Evolutionary conservation across 1,284 basidiomycete species (phyloP).

Genomic region (Phylloporus gajari): DNA sequence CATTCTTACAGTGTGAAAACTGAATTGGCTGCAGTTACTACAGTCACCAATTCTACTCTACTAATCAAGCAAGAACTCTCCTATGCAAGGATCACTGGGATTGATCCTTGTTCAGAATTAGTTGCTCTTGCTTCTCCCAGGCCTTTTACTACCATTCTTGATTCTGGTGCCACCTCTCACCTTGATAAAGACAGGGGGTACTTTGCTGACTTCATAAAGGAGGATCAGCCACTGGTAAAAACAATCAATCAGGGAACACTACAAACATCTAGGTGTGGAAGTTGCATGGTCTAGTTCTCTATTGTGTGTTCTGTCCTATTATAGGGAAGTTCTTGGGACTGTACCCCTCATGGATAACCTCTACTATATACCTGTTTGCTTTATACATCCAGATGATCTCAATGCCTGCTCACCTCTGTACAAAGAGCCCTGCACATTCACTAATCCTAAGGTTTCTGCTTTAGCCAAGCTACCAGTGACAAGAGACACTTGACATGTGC

Average conservation of each 20-base stretch:
- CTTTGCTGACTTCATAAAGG: neutral
- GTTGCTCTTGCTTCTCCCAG: neutral
- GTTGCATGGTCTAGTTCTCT: neutral
- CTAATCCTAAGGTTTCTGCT: neutral
- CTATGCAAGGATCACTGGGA: neutral
- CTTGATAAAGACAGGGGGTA: neutral
- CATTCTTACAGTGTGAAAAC: no score
- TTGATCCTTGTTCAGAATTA: neutral
- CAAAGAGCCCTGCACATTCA: neutral
- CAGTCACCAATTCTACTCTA: no score
- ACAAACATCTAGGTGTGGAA: neutral
- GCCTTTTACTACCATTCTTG: neutral
- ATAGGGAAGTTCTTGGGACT: neutral
- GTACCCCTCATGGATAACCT: neutral
- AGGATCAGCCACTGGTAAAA: neutral
- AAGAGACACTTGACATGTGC: no score
- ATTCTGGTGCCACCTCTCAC: neutral
- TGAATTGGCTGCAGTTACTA: no score
- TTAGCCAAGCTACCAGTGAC: no score
- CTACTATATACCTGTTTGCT: neutral
- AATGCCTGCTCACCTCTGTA: neutral
- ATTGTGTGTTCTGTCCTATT: neutral
- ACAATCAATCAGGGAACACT: neutral
- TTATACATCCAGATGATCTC: neutral
- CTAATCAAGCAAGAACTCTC: neutral